Percentiles rank a stretch among this genome's conserved stretches.
These are phyloP conservation scores for Candida quercuum DNA, from an alignment of 805 yeast species.

Conservation along the genomic window DNA sequence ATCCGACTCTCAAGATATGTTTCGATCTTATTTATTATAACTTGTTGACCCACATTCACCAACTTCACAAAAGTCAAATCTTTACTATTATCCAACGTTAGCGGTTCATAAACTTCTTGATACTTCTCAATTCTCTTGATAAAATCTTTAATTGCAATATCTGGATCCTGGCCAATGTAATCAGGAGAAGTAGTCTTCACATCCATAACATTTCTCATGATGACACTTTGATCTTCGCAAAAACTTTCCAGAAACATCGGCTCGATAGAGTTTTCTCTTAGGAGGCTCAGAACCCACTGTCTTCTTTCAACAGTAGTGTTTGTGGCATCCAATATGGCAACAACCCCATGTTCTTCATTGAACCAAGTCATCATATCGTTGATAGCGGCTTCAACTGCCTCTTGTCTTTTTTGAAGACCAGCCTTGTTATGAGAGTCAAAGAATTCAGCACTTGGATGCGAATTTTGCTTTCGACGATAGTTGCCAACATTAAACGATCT, in stretches of 20 bases:
- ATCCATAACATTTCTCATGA: slow-evolving; percentile 75
- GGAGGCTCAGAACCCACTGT: slow-evolving; percentile 51
- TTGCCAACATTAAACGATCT: slow-evolving; percentile 86
- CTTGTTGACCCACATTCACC: slow-evolving; percentile 83
- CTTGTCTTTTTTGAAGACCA: slow-evolving; percentile 56
- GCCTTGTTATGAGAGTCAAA: slow-evolving; percentile 64
- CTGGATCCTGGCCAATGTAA: slow-evolving; percentile 45
- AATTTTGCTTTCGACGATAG: slow-evolving; percentile 63
- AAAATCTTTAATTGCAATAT: slow-evolving; percentile 68
- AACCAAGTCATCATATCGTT: slow-evolving; percentile 86
- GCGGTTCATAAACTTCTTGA: slow-evolving; percentile 70
- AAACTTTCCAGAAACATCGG: slow-evolving; percentile 91
- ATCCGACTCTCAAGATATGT: slow-evolving; percentile 87
- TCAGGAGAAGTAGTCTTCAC: slow-evolving; percentile 61
- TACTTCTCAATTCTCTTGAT: slow-evolving; percentile 68
- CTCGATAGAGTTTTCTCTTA: slow-evolving; percentile 64
- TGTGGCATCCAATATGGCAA: slow-evolving; percentile 92
- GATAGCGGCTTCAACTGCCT: slow-evolving; percentile 70
- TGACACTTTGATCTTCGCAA: slow-evolving; percentile 78
- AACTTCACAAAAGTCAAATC: slow-evolving; percentile 81
- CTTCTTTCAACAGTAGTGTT: slow-evolving; percentile 78
- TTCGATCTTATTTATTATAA: slow-evolving; percentile 81
- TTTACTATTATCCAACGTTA: slow-evolving; percentile 52
- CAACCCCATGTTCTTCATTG: slow-evolving; percentile 71
- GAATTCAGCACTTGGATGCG: slow-evolving; percentile 70